These are phyloP conservation scores for Passiflora organensis DNA, from an alignment of 345 rosid species.

Conservation along the genomic window DNA sequence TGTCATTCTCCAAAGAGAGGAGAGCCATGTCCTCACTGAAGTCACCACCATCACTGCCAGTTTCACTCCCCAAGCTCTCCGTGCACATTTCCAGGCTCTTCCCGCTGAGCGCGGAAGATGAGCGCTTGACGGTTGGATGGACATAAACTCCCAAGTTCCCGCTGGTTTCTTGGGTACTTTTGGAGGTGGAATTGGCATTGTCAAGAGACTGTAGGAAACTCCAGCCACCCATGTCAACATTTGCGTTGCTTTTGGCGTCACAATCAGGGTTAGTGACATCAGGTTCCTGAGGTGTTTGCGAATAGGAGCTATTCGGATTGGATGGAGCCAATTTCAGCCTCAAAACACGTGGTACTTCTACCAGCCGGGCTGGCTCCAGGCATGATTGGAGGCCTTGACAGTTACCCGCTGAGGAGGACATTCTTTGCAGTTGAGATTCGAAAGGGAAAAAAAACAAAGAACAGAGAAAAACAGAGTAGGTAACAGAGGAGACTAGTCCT, in stretches of 20 bases:
- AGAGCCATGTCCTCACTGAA: constrained; percentile 6
- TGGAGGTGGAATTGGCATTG: not conserved
- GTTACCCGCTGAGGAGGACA: constrained; percentile 33
- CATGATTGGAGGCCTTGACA: constrained; percentile 48
- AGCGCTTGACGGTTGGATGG: constrained; percentile 11
- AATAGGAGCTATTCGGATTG: constrained; percentile 7
- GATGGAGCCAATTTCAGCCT: constrained; percentile 37
- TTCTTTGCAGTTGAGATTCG: constrained; percentile 5
- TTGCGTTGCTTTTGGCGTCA: constrained; percentile 12
- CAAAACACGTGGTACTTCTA: constrained; percentile 33
- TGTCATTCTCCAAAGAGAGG: not conserved
- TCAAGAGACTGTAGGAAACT: constrained; percentile 18
- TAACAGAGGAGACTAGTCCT: not conserved
- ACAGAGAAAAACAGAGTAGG: constrained; percentile 14
- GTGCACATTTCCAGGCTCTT: constrained; percentile 26
- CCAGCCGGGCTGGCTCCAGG: constrained; percentile 33
- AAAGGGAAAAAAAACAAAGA: not conserved
- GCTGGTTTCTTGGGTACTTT: too few species aligned
- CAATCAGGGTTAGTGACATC: not conserved
- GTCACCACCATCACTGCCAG: constrained; percentile 15
- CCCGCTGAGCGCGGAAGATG: constrained; percentile 6
- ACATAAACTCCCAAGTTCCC: constrained; percentile 3
- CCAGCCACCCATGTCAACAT: constrained; percentile 17
- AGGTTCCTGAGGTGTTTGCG: not conserved
- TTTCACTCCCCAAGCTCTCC: constrained; percentile 23